A percentile compares a stretch with the other conserved stretches of the same genome.
Evolutionary conservation across 345 rosid genomes (phyloP).

Genomic region (Eucalyptus viminalis): DNA sequence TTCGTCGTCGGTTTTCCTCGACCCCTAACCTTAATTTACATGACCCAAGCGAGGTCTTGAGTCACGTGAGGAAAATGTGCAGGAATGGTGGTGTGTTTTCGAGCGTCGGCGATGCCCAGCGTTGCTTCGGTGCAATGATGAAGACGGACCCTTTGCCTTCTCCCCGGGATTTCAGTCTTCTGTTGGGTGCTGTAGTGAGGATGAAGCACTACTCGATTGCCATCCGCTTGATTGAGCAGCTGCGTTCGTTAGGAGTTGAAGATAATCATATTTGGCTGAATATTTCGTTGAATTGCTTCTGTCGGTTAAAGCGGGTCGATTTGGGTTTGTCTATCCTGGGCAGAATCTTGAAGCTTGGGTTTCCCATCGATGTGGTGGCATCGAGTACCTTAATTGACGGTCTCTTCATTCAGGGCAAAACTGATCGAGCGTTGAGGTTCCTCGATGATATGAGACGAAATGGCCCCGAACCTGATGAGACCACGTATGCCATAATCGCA

Average conservation of each 20-base stretch:
- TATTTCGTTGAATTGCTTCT: neutral
- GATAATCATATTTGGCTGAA: accelerated
- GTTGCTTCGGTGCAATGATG: neutral
- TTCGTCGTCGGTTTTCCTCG: neutral
- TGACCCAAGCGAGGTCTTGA: neutral
- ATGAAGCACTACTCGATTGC: neutral
- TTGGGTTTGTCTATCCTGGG: neutral
- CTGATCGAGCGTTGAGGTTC: neutral
- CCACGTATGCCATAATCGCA: neutral
- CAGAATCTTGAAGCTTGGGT: neutral
- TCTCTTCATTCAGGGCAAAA: neutral
- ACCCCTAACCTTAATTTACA: neutral
- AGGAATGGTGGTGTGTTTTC: neutral
- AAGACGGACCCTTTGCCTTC: neutral
- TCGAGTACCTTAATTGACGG: neutral
- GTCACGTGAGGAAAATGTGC: neutral
- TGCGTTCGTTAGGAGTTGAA: neutral
- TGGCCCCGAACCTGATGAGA: neutral
- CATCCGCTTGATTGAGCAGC: neutral
- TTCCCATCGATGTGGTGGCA: neutral
- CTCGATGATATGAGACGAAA: neutral
- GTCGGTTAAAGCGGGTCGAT: neutral
- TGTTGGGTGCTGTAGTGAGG: neutral
- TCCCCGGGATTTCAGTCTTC: neutral
- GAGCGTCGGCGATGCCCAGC: neutral